A percentile compares a stretch with the other conserved stretches of the same genome.
Evolutionary conservation across 257 asterid species (phyloP).

Genomic region (Solanum pinnatisectum): DNA sequence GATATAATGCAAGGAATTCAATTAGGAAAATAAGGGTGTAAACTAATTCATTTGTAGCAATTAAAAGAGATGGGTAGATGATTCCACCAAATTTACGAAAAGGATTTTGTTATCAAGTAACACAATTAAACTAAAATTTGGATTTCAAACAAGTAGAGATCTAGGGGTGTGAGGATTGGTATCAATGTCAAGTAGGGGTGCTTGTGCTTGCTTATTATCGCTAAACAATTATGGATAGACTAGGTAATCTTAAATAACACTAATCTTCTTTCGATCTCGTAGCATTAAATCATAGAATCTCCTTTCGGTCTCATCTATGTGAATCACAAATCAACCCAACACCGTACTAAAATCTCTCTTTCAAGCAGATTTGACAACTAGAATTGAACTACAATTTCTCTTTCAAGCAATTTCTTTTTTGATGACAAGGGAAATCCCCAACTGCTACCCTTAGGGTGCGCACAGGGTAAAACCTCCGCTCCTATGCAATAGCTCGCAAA

Average conservation of each 20-base stretch:
- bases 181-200: not conserved
- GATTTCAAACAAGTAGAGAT: not conserved
- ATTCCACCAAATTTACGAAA: not conserved
- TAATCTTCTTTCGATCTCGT: not conserved
- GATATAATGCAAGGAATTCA: not conserved
- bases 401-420: no score
- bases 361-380: not conserved
- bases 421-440: no score
- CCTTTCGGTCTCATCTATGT: not conserved
- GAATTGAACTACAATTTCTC: not conserved
- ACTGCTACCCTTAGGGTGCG: no score
- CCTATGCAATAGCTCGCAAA: no score
- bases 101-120: not conserved
- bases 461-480: no score
- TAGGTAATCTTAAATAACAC: not conserved
- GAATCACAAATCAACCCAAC: not conserved
- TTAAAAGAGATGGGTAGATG: not conserved
- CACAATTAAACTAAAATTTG: not conserved
- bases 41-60: not conserved
- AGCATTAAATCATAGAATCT: not conserved
- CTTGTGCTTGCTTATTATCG: not conserved
- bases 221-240: not conserved
- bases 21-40: not conserved
- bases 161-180: not conserved
- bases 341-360: not conserved